Percentiles rank a stretch among this genome's conserved stretches.
Evolutionary conservation across 495 filamentous ascomycete species (phyloP).

Genomic region (Penicillium nucicola): DNA sequence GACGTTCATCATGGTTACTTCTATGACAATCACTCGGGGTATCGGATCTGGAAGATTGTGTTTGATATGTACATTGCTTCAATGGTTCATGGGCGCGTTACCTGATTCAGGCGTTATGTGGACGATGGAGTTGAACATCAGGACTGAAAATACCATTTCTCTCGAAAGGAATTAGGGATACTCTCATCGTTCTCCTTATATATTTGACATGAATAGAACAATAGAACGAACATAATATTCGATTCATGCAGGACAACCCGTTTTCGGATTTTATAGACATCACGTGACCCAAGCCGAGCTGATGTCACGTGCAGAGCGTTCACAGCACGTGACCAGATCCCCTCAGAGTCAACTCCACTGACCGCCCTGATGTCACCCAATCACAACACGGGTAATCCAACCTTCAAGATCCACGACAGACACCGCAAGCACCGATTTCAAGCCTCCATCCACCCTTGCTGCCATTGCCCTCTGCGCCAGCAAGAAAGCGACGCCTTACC

Average conservation of each 20-base stretch:
- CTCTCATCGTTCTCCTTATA: no score
- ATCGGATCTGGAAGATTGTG: background rate
- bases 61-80: background rate
- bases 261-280: background rate
- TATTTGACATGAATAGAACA: no score
- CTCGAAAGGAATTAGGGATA: no score
- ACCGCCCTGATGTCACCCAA: constrained; percentile 23
- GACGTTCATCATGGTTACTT: background rate
- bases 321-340: no score
- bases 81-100: background rate
- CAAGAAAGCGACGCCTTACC: background rate
- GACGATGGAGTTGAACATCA: background rate
- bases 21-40: background rate
- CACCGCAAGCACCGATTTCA: constrained; percentile 15
- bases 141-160: background rate
- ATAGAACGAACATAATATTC: no score
- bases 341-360: background rate
- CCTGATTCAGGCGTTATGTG: background rate
- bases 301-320: no score
- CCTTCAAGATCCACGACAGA: constrained; percentile 19
- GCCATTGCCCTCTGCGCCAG: background rate
- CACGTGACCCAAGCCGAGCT: constrained; percentile 9
- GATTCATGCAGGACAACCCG: background rate
- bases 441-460: constrained; percentile 1
- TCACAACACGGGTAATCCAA: constrained; percentile 19